Evolutionary conservation across 768 basidiomycete species (phyloP), one percentile per base, ranked within the genome.

Genomic region (Boletus huronensis): DNA sequence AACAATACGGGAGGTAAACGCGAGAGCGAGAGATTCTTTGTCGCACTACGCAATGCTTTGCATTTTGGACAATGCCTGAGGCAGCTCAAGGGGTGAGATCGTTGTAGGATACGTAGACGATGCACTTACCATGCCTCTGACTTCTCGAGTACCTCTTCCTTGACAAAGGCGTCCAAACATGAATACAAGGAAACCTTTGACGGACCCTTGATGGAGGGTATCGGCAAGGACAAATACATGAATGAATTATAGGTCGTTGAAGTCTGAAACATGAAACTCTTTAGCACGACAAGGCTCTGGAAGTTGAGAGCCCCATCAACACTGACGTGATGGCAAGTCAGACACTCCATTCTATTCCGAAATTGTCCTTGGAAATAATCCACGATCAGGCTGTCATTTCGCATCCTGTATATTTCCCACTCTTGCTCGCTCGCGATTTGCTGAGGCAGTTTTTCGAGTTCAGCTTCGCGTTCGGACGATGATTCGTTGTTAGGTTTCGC

Each of bases 291-390:
- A 48, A 54, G 44, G 47, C 43, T 51, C 40, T 49, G 40, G 46
- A 50, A 35, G 32, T 38, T 39, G 48, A 48, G 34, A 28, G 10
- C 16, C 48, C 14, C 10, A 40, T n/a, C 19, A 52, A 41, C 19
- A 71, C 74, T 56, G 57, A 94, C 95, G 72, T 91, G 90, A 58
- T 84, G 78, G 68, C 96, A 99, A 5, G 89, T 96, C 67, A 93
- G 66, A 70, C 96, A 99, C 63, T 90, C 82, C 72, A 99, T 71
- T 50, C 85, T 79, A 73, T 88, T 98, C 58, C 92, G 78, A 70
- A 97, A 98, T 70, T 98, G 97, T 11, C 96, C 96, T 73, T 98
- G 96, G 77, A 99, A 98, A 66, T 88, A 90, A 71, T 98, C 95
- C 28, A 98, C 97, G 50, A 99, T 87, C 50, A 98, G 73, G 63